A percentile compares a stretch with the other conserved stretches of the same genome.
phyloP scores from a whole-genome alignment of 2,329 filamentous ascomycete species.

The Biscogniauxia marginata region DNA sequence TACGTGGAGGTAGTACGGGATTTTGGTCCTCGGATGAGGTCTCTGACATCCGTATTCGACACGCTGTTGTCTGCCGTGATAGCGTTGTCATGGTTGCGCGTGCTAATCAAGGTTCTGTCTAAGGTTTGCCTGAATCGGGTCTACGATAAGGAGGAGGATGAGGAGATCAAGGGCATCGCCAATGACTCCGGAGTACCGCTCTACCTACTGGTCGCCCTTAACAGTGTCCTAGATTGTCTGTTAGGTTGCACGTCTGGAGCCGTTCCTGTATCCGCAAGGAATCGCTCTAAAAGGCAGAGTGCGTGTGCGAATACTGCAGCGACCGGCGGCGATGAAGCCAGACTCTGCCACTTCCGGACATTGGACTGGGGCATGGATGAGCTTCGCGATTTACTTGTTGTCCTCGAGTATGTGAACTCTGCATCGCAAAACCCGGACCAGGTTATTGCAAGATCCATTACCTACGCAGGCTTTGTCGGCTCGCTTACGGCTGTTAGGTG shows the following conservation, averaged over 20 bases:
- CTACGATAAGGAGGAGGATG: constrained; percentile 54
- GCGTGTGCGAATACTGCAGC: too few relatives aligned
- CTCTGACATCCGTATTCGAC: constrained; percentile 50
- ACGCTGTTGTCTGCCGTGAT: constrained; percentile 40
- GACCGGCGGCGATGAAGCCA: constrained; percentile 20
- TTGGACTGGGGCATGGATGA: constrained; percentile 55
- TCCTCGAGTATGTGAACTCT: constrained; percentile 47
- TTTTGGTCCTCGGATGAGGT: constrained; percentile 42
- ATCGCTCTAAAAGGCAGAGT: constrained; percentile 36
- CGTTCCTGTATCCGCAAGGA: constrained; percentile 22
- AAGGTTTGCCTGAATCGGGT: constrained; percentile 43
- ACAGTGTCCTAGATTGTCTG: constrained; percentile 61
- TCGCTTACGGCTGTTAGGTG: constrained; percentile 49
- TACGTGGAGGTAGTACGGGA: constrained; percentile 48
- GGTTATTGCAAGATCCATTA: constrained; percentile 46
- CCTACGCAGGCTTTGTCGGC: constrained; percentile 52
- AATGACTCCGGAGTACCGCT: constrained; percentile 50
- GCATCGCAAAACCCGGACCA: constrained; percentile 26
- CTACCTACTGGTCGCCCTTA: constrained; percentile 61
- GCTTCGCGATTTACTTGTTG: constrained; percentile 48
- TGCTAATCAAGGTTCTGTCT: constrained; percentile 30
- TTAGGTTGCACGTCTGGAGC: constrained; percentile 62
- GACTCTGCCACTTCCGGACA: constrained; percentile 55
- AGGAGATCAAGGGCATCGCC: constrained; percentile 60
- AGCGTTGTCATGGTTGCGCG: constrained; percentile 19